phyloP scores from a whole-genome alignment of 768 basidiomycete genomes.

The Astraeus odoratus region DNA sequence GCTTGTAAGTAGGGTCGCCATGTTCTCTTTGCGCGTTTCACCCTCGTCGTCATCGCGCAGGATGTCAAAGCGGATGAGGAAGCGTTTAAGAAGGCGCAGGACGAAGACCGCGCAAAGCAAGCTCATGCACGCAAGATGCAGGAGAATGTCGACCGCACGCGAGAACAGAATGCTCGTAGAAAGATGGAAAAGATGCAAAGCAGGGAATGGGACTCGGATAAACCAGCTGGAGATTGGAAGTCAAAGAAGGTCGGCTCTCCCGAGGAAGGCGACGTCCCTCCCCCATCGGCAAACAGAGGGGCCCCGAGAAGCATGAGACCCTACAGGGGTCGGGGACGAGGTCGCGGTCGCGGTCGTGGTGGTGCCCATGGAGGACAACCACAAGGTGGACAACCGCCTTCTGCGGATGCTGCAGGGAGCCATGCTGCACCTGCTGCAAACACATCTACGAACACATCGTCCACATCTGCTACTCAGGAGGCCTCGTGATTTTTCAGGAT shows the following conservation, averaged over 20 bases:
- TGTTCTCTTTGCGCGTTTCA: not conserved
- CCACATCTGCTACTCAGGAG: not conserved
- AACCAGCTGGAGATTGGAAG: slow-evolving; percentile 28
- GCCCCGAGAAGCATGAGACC: slow-evolving; percentile 25
- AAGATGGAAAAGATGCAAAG: slow-evolving; percentile 75
- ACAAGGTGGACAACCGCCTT: not conserved
- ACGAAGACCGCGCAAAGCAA: slow-evolving; percentile 51
- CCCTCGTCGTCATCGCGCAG: slow-evolving; percentile 32
- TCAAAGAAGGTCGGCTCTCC: slow-evolving; percentile 2
- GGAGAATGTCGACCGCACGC: slow-evolving; percentile 57
- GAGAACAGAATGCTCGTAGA: slow-evolving; percentile 71
- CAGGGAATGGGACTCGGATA: slow-evolving; percentile 84
- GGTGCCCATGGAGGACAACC: not conserved
- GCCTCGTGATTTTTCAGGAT: not conserved
- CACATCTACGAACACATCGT: not conserved
- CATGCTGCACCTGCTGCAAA: not conserved
- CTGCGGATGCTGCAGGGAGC: not conserved
- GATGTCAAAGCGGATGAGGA: slow-evolving; percentile 79
- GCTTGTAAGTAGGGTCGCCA: slow-evolving; percentile 33
- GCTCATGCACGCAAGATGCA: slow-evolving; percentile 60
- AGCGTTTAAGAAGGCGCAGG: slow-evolving; percentile 66
- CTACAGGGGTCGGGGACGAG: slow-evolving; percentile 31
- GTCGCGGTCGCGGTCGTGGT: slow-evolving; percentile 16
- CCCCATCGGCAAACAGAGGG: slow-evolving; percentile 11
- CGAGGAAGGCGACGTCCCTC: slow-evolving; percentile 7